Evolutionary conservation across 306 rosid species (phyloP).

Genomic region (Gastrolobium bilobum): DNA sequence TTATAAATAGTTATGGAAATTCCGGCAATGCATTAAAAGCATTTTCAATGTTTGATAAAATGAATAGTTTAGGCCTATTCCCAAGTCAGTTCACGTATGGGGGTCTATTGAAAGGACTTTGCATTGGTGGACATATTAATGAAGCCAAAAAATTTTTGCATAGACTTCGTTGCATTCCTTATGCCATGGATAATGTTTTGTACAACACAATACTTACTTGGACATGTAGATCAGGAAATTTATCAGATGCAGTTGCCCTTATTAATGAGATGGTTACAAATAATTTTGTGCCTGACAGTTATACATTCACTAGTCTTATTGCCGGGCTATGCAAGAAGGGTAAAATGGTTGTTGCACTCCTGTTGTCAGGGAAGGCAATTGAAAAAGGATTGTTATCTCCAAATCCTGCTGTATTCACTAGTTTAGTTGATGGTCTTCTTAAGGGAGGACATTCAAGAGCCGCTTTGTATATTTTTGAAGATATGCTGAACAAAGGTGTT

Average conservation of each 20-base stretch:
- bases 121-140: slow-evolving; percentile 66
- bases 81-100: slow-evolving; percentile 75
- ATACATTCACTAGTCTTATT: slow-evolving; percentile 70
- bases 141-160: slow-evolving; percentile 62
- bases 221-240: slow-evolving; percentile 67
- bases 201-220: slow-evolving; percentile 70
- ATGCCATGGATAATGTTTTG: slow-evolving; percentile 61
- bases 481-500: slow-evolving; percentile 70
- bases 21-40: slow-evolving; percentile 69
- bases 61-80: slow-evolving; percentile 66
- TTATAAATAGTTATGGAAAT: slow-evolving; percentile 70
- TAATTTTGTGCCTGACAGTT: slow-evolving; percentile 65
- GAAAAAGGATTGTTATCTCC: slow-evolving; percentile 59
- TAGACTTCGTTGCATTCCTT: slow-evolving; percentile 62
- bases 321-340: slow-evolving; percentile 69
- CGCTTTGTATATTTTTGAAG: slow-evolving; percentile 69
- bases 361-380: slow-evolving; percentile 60
- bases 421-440: slow-evolving; percentile 70
- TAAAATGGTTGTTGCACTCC: slow-evolving; percentile 68
- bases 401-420: slow-evolving; percentile 65
- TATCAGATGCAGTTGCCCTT: slow-evolving; percentile 63
- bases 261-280: slow-evolving; percentile 71
- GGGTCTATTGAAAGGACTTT: slow-evolving; percentile 73
- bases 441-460: slow-evolving; percentile 75
- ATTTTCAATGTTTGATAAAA: slow-evolving; percentile 66